Evolutionary conservation across 2,329 filamentous ascomycete species (phyloP).

Genomic region (Pyricularia grisea): DNA sequence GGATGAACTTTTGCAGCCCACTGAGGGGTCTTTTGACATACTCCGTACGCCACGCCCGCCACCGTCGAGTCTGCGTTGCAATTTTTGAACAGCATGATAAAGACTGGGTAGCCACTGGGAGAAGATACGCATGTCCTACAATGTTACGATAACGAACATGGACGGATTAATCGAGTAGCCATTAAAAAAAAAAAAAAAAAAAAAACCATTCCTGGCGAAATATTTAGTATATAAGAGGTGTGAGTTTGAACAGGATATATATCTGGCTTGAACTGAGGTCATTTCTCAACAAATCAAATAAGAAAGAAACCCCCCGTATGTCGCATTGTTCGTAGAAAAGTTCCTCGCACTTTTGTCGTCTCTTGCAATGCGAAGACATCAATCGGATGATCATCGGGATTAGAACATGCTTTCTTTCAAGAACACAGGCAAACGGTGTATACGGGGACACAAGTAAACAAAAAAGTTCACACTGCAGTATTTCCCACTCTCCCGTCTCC

Average conservation of each 20-base stretch:
- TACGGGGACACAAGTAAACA: neutral
- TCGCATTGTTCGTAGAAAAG: neutral
- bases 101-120: neutral
- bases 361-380: neutral
- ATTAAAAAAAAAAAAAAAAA: neutral
- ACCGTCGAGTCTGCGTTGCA: too few species aligned
- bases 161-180: too few species aligned
- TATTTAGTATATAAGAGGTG: neutral
- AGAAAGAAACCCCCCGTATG: too few species aligned
- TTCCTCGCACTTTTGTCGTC: neutral
- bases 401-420: neutral
- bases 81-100: too few species aligned
- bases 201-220: neutral
- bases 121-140: neutral
- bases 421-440: neutral
- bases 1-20: too few species aligned
- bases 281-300: neutral
- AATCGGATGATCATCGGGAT: neutral
- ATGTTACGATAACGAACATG: neutral
- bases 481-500: neutral
- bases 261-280: neutral
- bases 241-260: neutral
- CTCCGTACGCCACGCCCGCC: too few species aligned
- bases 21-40: too few species aligned
- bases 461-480: neutral